These are phyloP conservation scores for Silene conica DNA, from an alignment of 148 eudicot species.

Conservation along the genomic window DNA sequence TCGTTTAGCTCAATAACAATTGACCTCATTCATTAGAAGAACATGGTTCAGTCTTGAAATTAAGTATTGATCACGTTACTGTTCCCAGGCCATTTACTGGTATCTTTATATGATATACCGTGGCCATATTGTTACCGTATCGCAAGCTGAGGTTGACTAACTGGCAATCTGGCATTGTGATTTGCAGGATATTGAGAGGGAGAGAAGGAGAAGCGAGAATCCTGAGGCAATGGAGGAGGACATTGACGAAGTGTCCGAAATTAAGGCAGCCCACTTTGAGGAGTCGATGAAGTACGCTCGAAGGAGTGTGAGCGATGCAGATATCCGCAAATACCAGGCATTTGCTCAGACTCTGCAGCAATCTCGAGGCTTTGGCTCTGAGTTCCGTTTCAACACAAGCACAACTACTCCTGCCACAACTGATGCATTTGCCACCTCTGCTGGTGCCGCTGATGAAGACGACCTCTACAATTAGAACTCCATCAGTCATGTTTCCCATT, in stretches of 20 bases:
- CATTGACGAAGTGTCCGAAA: constrained; percentile 69
- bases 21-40: too few relatives aligned
- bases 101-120: too few relatives aligned
- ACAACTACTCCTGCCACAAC: constrained; percentile 33
- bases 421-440: constrained; percentile 62
- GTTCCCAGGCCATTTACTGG: too few relatives aligned
- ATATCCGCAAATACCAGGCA: constrained; percentile 84
- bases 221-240: constrained; percentile 93
- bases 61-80: too few relatives aligned
- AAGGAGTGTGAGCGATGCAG: constrained; percentile 84
- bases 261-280: constrained; percentile 73
- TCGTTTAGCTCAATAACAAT: too few relatives aligned
- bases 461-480: constrained; percentile 58
- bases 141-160: not conserved
- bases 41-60: too few relatives aligned
- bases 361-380: constrained; percentile 75
- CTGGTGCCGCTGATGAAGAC: constrained; percentile 78
- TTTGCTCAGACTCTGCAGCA: constrained; percentile 89
- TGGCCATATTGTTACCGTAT: not conserved
- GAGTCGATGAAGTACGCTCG: constrained; percentile 89
- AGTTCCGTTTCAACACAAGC: constrained; percentile 55
- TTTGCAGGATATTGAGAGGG: constrained; percentile 75
- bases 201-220: constrained; percentile 60
- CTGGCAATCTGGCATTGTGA: not conserved
- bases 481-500: not conserved